Base-by-base conservation (phyloP, 352 stramenopile genomes). In the Phytophthora podocarpi region DNA sequence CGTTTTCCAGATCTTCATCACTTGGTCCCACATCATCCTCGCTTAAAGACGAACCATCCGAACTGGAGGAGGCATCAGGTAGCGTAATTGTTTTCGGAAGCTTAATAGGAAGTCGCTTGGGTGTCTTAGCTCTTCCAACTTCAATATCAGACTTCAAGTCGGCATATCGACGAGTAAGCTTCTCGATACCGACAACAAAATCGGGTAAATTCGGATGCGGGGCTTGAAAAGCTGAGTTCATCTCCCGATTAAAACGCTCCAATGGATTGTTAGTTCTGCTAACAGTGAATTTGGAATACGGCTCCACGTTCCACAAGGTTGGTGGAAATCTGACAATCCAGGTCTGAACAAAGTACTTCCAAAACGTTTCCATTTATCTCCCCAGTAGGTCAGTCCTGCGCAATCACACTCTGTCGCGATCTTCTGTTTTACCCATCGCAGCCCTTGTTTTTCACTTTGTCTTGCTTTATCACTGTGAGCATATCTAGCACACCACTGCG, bases 261-360 rank as follows among this genome's bases (percentile, higher is more conserved):
- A 52, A 20, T 21, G 43, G 43, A 13, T 52, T 52, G 12, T 40
- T 52, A 6, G 28, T 30, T 9, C 28, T 9, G n/a, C 21, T 52
- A 13, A 20, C 18, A 40, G 16, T 30, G n/a, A n/a, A n/a, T n/a
- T 15, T n/a, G 1, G 28, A 18, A 13, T 18, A 2, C 2, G 28
- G 28, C 16, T 39, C 36, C 18, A 42, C 18, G 12, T 42, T 26
- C 52, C 52, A 60, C 4, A 52, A 13, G 15, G 3, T 15, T 2
- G 52, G 31, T 5, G 52, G 31, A 40, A 51, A 59, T 3, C n/a
- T 24, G 7, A 47, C 0, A 47, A 52, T 60, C 41, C 52, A 60
- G 0, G 52, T 52, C n/a, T 15, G 2, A 8, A 18, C 9, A 31
- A 60, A 51, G 11, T 47, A 54, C 8, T 13, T 23, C 23, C 41